These are phyloP conservation scores for Alternaria incomplexa DNA, from an alignment of 2,329 filamentous ascomycete species.

Conservation along the genomic window DNA sequence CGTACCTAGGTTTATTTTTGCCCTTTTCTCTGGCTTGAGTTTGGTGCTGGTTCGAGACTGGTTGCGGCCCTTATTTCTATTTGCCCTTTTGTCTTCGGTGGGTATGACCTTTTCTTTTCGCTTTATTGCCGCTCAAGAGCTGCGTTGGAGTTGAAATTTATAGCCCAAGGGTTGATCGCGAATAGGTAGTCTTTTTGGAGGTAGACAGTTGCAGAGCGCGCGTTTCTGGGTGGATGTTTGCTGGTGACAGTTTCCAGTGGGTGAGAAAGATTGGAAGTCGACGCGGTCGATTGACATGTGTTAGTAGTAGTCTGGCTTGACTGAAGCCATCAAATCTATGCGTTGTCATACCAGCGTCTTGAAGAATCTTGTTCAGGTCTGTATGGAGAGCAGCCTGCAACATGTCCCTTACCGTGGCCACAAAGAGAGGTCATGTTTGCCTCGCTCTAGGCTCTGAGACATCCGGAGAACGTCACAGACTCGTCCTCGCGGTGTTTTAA, in stretches of 20 bases:
- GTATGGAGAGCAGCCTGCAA: background rate
- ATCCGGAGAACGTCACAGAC: background rate
- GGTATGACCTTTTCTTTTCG: background rate
- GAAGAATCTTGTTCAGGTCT: background rate
- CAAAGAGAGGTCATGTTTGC: background rate
- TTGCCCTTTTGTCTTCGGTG: background rate
- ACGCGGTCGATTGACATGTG: background rate
- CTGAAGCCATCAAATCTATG: background rate
- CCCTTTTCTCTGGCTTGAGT: background rate
- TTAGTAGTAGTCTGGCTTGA: background rate
- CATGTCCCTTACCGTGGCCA: background rate
- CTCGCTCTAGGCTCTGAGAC: background rate
- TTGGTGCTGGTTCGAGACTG: background rate
- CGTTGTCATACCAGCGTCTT: background rate
- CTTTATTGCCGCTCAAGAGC: background rate
- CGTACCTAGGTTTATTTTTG: background rate
- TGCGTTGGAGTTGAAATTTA: background rate
- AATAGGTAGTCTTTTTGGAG: background rate
- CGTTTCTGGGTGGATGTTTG: background rate
- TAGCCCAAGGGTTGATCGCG: background rate
- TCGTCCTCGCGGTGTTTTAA: background rate
- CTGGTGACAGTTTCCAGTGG: background rate
- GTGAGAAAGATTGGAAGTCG: background rate
- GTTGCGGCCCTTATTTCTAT: background rate
- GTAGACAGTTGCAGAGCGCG: background rate